Evolutionary conservation across 2,329 filamentous ascomycete genomes (phyloP).

Genomic region (Xylaria hypoxylon): DNA sequence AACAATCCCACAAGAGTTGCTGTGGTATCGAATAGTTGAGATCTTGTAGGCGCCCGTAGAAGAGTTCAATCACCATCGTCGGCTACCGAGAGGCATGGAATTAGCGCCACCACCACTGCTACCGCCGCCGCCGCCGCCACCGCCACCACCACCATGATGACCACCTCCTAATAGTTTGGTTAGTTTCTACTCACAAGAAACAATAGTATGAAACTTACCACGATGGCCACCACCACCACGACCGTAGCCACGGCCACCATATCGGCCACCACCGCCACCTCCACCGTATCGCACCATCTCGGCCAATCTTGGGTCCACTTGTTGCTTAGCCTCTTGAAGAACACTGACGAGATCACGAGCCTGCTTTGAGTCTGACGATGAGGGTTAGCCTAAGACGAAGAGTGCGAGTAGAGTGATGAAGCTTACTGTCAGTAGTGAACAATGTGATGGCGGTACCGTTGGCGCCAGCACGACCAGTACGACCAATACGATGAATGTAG

Average conservation of each 20-base stretch:
- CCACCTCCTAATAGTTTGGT: conserved; percentile 52
- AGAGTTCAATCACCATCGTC: conserved; percentile 49
- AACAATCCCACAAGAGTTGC: conserved; percentile 33
- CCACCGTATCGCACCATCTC: conserved; percentile 97
- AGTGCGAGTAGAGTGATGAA: neutral
- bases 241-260: conserved; percentile 75
- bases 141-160: conserved; percentile 56
- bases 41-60: conserved; percentile 21
- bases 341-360: conserved; percentile 95
- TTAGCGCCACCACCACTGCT: conserved; percentile 58
- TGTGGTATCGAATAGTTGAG: conserved; percentile 28
- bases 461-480: conserved; percentile 94
- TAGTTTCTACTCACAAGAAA: conserved; percentile 26
- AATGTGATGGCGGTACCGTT: conserved; percentile 97
- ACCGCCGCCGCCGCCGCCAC: conserved; percentile 59
- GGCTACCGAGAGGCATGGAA: conserved; percentile 50
- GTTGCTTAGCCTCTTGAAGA: conserved; percentile 95
- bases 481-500: conserved; percentile 96
- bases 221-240: conserved; percentile 66
- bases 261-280: conserved; percentile 80
- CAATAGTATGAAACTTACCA: conserved; percentile 43
- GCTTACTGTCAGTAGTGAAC: conserved; percentile 97
- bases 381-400: conserved; percentile 51
- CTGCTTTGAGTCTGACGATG: conserved; percentile 81
- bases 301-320: conserved; percentile 92